Conservation (phyloP, 1,284 basidiomycete species). For the Ceratobasidium sp. region DNA sequence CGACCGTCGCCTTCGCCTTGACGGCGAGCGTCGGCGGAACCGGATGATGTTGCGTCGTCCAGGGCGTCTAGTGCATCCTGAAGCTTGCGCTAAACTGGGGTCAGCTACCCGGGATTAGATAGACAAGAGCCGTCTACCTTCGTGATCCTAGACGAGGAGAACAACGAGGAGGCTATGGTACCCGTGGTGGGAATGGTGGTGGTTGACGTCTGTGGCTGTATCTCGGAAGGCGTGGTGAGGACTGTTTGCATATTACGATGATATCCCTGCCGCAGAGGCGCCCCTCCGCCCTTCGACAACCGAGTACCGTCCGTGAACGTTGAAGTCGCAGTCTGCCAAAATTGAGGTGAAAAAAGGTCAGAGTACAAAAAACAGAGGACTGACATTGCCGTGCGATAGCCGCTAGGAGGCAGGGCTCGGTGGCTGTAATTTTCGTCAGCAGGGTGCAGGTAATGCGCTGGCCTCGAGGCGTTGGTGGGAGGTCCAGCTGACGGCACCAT, state of each 20-base stretch:
- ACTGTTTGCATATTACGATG: constrained; percentile 32
- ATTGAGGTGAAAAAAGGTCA: constrained; percentile 3
- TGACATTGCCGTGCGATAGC: constrained; percentile 6
- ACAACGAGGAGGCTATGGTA: constrained; percentile 20
- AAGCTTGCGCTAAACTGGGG: constrained; percentile 45
- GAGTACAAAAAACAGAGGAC: not conserved
- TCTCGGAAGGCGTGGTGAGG: constrained; percentile 14
- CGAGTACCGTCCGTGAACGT: not conserved
- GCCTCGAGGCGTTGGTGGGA: constrained; percentile 28
- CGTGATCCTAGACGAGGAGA: constrained; percentile 40
- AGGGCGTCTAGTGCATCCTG: constrained; percentile 48
- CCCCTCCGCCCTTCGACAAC: constrained; percentile 4
- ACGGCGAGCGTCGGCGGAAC: constrained; percentile 12
- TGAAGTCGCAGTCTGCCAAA: not conserved
- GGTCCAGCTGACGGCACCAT: not conserved
- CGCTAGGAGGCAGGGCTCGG: constrained; percentile 11
- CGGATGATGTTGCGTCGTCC: constrained; percentile 45
- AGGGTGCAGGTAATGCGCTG: constrained; percentile 5
- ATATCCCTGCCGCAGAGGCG: constrained; percentile 3
- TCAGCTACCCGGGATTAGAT: not conserved
- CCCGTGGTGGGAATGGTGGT: constrained; percentile 38
- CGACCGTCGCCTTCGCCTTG: constrained; percentile 25
- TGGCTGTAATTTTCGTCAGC: not conserved
- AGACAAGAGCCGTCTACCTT: constrained; percentile 8
- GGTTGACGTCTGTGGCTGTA: constrained; percentile 11